phyloP scores from a whole-genome alignment of 2,329 filamentous ascomycete species.

The Arachnopeziza araneosa region DNA sequence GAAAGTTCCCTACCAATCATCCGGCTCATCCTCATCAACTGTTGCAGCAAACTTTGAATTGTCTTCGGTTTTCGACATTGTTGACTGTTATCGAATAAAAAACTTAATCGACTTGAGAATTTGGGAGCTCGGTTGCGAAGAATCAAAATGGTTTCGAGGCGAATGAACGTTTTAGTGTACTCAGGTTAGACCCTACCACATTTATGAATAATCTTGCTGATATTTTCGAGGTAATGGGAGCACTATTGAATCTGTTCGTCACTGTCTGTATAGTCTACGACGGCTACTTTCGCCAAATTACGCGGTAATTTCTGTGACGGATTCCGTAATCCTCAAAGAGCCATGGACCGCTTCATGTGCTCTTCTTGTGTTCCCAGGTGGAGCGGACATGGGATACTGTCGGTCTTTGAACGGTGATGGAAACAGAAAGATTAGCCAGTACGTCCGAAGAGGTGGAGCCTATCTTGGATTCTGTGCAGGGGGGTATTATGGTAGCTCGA shows the following conservation, averaged over 20 bases:
- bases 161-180: slow-evolving; percentile 90
- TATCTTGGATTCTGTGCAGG: slow-evolving; percentile 94
- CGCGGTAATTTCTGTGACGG: slow-evolving; percentile 80
- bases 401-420: slow-evolving; percentile 80
- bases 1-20: slow-evolving; percentile 69
- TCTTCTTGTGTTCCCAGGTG: slow-evolving; percentile 85
- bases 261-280: slow-evolving; percentile 81
- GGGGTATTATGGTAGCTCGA: slow-evolving; percentile 77
- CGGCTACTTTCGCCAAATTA: slow-evolving; percentile 85
- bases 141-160: slow-evolving; percentile 53
- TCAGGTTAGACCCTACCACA: slow-evolving; percentile 51
- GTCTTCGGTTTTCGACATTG: slow-evolving; percentile 29
- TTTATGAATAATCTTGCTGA: background rate
- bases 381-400: slow-evolving; percentile 91
- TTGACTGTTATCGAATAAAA: background rate
- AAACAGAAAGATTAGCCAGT: slow-evolving; percentile 78
- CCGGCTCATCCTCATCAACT: slow-evolving; percentile 77
- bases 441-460: slow-evolving; percentile 75
- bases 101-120: background rate
- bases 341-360: slow-evolving; percentile 87
- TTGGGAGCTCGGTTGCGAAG: slow-evolving; percentile 20
- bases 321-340: slow-evolving; percentile 76
- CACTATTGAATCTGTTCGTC: slow-evolving; percentile 81
- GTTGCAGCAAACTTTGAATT: slow-evolving; percentile 30
- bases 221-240: slow-evolving; percentile 65